phyloP scores from a whole-genome alignment of 768 basidiomycete species.

The Leccinum disarticulatum region DNA sequence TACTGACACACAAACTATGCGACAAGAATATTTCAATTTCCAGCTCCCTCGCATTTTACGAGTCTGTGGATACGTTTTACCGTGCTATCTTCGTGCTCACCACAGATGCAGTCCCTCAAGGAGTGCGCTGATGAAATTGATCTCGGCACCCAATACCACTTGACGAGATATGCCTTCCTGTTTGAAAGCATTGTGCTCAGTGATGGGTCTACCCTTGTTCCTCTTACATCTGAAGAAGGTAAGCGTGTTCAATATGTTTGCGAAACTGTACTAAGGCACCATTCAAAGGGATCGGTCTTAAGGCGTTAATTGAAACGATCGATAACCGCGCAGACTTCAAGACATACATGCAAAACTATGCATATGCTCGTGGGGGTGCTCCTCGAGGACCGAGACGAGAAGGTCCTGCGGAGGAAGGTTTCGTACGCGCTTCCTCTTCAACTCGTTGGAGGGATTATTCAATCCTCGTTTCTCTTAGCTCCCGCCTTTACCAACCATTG shows the following conservation, averaged over 20 bases:
- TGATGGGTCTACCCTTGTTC: constrained; percentile 82
- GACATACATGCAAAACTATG: constrained; percentile 96
- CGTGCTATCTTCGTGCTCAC: constrained; percentile 10
- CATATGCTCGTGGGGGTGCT: constrained; percentile 75
- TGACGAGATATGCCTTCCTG: constrained; percentile 91
- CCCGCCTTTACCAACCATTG: constrained; percentile 56
- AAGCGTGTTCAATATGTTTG: constrained; percentile 15
- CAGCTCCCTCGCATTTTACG: constrained; percentile 92
- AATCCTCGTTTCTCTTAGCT: constrained; percentile 41
- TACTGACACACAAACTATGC: constrained; percentile 81
- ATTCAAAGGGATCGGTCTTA: constrained; percentile 64
- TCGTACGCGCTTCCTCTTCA: constrained; percentile 57
- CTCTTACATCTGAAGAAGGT: constrained; percentile 73
- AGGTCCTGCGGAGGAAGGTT: constrained; percentile 89
- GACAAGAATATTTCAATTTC: constrained; percentile 98
- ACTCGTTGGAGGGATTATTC: constrained; percentile 6
- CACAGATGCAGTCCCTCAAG: constrained; percentile 67
- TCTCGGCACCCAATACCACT: constrained; percentile 95
- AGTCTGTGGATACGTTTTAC: constrained; percentile 47
- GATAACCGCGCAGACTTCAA: constrained; percentile 96
- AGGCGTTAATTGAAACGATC: constrained; percentile 84
- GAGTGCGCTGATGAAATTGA: constrained; percentile 96
- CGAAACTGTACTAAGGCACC: constrained; percentile 1
- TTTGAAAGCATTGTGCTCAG: constrained; percentile 88
- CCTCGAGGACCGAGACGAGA: constrained; percentile 80